A percentile compares a stretch with the other conserved stretches of the same genome.
Evolutionary conservation across 805 yeast genomes (phyloP).

Genomic region (Candida patagonica): DNA sequence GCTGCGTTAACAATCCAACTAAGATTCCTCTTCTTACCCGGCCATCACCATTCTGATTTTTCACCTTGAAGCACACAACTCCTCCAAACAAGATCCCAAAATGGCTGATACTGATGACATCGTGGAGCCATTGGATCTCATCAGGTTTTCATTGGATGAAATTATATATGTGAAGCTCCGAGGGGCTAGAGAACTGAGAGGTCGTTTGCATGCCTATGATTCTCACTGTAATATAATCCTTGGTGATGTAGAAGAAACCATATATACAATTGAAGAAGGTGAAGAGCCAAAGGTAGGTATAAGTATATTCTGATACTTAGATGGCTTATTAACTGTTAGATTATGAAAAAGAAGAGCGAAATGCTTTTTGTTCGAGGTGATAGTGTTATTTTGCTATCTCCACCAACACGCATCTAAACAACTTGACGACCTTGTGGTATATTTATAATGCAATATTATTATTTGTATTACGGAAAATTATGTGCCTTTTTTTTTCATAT

Average conservation of each 20-base stretch:
- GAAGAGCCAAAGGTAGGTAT: slow-evolving; percentile 32
- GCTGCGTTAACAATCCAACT: too few species aligned
- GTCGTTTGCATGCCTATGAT: slow-evolving; percentile 87
- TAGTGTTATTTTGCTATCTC: slow-evolving; percentile 75
- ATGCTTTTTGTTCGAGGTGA: slow-evolving; percentile 98
- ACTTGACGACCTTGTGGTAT: not conserved
- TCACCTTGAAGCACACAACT: too few species aligned
- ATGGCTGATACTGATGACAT: slow-evolving; percentile 12
- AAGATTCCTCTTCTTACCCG: too few species aligned
- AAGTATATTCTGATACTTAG: not conserved
- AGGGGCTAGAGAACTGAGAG: slow-evolving; percentile 88
- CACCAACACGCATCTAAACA: slow-evolving; percentile 20
- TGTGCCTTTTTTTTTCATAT: not conserved
- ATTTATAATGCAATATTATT: slow-evolving; percentile 1
- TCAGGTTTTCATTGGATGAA: slow-evolving; percentile 81
- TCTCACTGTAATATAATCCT: slow-evolving; percentile 94
- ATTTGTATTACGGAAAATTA: not conserved
- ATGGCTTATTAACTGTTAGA: slow-evolving; percentile 17
- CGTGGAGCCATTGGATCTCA: slow-evolving; percentile 82
- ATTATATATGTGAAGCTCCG: slow-evolving; percentile 78
- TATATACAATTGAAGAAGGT: slow-evolving; percentile 47
- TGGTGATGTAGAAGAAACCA: slow-evolving; percentile 84
- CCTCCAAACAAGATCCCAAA: not conserved
- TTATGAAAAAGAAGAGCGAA: slow-evolving; percentile 52
- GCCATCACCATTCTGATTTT: too few species aligned